phyloP scores from a whole-genome alignment of 148 eudicot genomes.

The Diospyros kaki region DNA sequence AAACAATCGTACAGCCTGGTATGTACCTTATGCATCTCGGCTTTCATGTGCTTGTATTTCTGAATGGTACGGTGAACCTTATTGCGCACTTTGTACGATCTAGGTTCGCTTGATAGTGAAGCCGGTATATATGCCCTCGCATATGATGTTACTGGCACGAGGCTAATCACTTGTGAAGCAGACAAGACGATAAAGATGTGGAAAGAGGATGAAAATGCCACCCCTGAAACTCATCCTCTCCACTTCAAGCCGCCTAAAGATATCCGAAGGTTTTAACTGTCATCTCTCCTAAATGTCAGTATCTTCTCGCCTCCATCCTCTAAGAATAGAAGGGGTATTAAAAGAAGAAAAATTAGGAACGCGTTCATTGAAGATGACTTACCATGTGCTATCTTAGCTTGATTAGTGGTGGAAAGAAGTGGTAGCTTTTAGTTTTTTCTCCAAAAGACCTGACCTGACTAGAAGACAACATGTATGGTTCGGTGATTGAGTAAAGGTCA shows the following conservation, averaged over 20 bases:
- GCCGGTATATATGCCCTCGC: constrained; percentile 82
- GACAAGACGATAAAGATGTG: constrained; percentile 99
- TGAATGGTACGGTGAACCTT: background rate
- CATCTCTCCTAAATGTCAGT: background rate
- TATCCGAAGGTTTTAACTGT: constrained; percentile 61
- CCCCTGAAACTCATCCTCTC: constrained; percentile 90
- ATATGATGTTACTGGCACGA: constrained; percentile 74
- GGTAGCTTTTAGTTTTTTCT: too few species aligned
- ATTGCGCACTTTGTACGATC: background rate
- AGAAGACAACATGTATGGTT: too few species aligned
- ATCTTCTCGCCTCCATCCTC: background rate
- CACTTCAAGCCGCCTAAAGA: constrained; percentile 96
- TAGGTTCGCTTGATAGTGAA: constrained; percentile 96
- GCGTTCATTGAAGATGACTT: too few species aligned
- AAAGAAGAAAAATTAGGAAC: too few species aligned
- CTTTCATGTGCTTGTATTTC: background rate
- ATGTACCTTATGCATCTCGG: background rate
- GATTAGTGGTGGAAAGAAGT: too few species aligned
- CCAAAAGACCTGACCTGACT: too few species aligned
- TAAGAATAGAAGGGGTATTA: background rate
- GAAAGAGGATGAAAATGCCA: constrained; percentile 94
- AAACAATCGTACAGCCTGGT: constrained; percentile 98
- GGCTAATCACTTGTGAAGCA: constrained; percentile 93
- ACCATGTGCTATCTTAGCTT: too few species aligned
- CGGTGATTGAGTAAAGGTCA: too few species aligned